These are phyloP conservation scores for Agapanthus africanus DNA, from an alignment of 106 monocot genomes.

Conservation along the genomic window DNA sequence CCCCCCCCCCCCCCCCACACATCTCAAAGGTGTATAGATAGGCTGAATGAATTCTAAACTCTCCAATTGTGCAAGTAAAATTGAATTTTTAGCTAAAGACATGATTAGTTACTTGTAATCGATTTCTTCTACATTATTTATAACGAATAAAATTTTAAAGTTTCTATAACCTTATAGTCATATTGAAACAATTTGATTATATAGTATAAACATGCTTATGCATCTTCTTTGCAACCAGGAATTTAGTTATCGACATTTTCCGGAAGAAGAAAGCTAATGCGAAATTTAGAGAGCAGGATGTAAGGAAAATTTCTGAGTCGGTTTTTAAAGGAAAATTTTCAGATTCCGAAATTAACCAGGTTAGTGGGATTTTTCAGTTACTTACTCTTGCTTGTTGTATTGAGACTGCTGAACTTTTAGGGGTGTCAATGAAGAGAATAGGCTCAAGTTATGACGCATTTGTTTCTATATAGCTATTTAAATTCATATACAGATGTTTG, in stretches of 20 bases:
- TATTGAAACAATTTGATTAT: not conserved
- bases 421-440: no score
- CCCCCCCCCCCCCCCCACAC: no score
- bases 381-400: no score
- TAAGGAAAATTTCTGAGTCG: slow-evolving; percentile 24
- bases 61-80: not conserved
- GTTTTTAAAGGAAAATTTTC: slow-evolving; percentile 35
- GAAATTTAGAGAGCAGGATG: slow-evolving; percentile 46
- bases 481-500: no score
- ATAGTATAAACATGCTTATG: not conserved
- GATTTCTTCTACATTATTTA: not conserved
- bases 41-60: not conserved
- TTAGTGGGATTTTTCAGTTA: no score
- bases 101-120: not conserved
- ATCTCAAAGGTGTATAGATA: no score
- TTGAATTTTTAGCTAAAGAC: not conserved
- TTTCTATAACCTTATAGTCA: not conserved
- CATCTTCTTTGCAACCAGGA: slow-evolving; percentile 25
- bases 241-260: slow-evolving; percentile 47
- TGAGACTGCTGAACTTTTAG: no score
- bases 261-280: slow-evolving; percentile 31
- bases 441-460: no score
- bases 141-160: not conserved
- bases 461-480: no score
- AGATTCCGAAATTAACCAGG: slow-evolving; percentile 61